These are phyloP conservation scores for Nothomitra cinnamomea DNA, from an alignment of 2,329 filamentous ascomycete genomes.

Conservation along the genomic window DNA sequence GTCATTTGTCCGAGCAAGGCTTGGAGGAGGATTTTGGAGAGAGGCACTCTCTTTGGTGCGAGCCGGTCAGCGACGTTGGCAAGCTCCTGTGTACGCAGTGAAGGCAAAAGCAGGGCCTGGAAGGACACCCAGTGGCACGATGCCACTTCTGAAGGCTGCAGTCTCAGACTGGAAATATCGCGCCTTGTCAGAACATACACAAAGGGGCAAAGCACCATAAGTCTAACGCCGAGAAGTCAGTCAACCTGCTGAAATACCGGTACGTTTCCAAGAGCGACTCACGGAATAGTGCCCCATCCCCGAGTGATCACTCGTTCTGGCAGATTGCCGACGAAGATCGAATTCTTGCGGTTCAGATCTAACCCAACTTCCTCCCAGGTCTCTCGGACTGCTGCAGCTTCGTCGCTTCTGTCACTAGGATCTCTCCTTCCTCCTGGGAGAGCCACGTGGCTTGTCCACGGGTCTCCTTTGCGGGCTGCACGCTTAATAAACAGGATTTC, in stretches of 20 bases:
- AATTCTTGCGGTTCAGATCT: conserved; percentile 33
- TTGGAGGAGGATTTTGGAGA: conserved; percentile 36
- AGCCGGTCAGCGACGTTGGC: conserved; percentile 48
- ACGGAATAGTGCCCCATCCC: conserved; percentile 48
- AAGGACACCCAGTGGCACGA: conserved; percentile 54
- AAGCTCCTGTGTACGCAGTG: conserved; percentile 42
- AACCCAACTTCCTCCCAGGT: conserved; percentile 49
- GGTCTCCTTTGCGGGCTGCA: conserved; percentile 44
- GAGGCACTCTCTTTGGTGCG: conserved; percentile 35
- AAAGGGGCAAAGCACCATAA: conserved; percentile 55
- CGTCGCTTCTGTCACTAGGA: conserved; percentile 43
- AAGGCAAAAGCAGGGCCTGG: conserved; percentile 40
- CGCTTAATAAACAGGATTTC: conserved; percentile 58
- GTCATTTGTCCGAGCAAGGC: conserved; percentile 47
- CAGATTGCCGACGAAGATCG: conserved; percentile 39
- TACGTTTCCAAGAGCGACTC: conserved; percentile 15
- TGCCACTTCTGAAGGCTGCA: conserved; percentile 53
- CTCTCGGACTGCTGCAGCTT: conserved; percentile 45
- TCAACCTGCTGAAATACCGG: neutral
- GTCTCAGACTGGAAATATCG: conserved; percentile 35
- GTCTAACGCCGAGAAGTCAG: conserved; percentile 20
- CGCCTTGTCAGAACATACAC: conserved; percentile 44
- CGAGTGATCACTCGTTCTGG: conserved; percentile 49
- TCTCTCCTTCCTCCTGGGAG: conserved; percentile 51
- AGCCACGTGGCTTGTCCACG: conserved; percentile 54